These are phyloP conservation scores for Neofusicoccum laricinum DNA, from an alignment of 2,329 filamentous ascomycete species.

Conservation along the genomic window DNA sequence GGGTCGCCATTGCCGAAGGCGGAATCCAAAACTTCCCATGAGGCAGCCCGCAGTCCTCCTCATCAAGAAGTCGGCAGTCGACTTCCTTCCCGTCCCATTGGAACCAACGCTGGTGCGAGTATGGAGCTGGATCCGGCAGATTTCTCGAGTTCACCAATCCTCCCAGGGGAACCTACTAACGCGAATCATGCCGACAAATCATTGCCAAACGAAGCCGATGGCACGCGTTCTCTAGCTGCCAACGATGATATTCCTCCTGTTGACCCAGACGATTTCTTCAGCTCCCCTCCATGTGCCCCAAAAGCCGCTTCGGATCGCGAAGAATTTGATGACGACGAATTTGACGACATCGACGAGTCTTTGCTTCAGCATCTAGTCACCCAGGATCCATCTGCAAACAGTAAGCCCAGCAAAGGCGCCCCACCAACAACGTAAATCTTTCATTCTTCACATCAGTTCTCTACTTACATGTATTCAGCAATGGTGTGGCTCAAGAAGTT, in stretches of 20 bases:
- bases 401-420: not conserved
- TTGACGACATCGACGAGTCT: conserved; percentile 12
- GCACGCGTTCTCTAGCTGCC: not conserved
- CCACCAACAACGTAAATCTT: not conserved
- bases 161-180: not conserved
- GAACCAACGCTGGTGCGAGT: not conserved
- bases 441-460: not conserved
- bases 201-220: not conserved
- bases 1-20: not conserved
- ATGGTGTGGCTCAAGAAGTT: conserved; percentile 25
- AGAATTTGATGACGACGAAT: conserved; percentile 8
- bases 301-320: not conserved
- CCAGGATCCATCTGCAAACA: not conserved
- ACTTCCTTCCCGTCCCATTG: not conserved
- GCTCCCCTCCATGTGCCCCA: not conserved
- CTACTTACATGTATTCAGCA: not conserved
- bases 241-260: not conserved
- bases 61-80: not conserved
- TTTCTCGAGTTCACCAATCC: not conserved
- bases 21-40: not conserved
- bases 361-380: not conserved
- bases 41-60: not conserved
- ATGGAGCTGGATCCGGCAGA: not conserved
- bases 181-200: not conserved
- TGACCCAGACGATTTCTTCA: not conserved